Percentiles rank a stretch among this genome's conserved stretches.
These are phyloP conservation scores for Talaromyces liani DNA, from an alignment of 495 filamentous ascomycete species.

Conservation along the genomic window DNA sequence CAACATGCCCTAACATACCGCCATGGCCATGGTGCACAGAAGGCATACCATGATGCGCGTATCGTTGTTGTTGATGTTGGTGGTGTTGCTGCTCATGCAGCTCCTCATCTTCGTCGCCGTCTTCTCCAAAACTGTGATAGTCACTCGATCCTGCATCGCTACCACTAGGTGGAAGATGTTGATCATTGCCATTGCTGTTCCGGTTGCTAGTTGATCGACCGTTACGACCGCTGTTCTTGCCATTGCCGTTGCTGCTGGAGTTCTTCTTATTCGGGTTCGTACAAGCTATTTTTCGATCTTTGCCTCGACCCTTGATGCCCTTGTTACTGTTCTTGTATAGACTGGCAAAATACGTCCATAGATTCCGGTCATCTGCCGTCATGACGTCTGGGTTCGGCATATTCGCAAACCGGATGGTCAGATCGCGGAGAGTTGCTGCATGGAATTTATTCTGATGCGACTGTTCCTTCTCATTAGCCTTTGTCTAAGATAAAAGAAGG, in stretches of 20 bases:
- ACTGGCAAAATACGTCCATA: slow-evolving; percentile 80
- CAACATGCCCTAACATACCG: background rate
- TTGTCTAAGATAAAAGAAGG: background rate
- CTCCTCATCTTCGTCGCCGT: slow-evolving; percentile 4
- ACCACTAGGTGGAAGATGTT: background rate
- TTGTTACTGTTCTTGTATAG: slow-evolving; percentile 94
- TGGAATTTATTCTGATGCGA: slow-evolving; percentile 96
- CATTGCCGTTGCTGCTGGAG: slow-evolving; percentile 16
- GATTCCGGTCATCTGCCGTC: slow-evolving; percentile 59
- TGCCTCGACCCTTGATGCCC: slow-evolving; percentile 88
- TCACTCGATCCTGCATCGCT: slow-evolving; percentile 5
- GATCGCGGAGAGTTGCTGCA: slow-evolving; percentile 55
- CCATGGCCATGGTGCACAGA: background rate
- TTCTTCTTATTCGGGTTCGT: slow-evolving; percentile 19
- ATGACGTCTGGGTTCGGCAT: slow-evolving; percentile 55
- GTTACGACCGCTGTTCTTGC: slow-evolving; percentile 21
- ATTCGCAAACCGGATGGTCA: slow-evolving; percentile 67
- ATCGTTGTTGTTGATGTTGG: background rate
- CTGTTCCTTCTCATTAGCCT: slow-evolving; percentile 30
- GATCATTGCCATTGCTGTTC: background rate
- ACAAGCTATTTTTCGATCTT: slow-evolving; percentile 53
- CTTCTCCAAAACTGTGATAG: slow-evolving; percentile 2
- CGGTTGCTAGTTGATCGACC: slow-evolving; percentile 15
- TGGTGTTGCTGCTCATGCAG: background rate
- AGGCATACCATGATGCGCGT: background rate